Evolutionary conservation across 2,329 filamentous ascomycete genomes (phyloP).

Genomic region (Gremmenia infestans): DNA sequence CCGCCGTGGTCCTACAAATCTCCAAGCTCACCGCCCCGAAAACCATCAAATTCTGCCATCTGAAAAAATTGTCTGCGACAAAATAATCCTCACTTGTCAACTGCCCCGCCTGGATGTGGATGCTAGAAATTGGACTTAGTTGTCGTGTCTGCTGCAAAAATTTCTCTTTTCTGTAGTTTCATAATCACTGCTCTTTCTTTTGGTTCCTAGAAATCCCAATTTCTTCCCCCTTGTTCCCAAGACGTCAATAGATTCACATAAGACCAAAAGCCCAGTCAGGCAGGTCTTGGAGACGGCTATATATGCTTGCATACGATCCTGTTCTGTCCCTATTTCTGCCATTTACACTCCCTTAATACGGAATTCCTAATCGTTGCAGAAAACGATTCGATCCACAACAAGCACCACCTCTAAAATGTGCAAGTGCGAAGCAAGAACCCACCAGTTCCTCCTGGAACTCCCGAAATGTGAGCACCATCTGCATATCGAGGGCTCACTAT

Average conservation of each 20-base stretch:
- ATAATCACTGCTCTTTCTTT: too few relatives aligned
- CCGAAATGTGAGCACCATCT: slow-evolving; percentile 82
- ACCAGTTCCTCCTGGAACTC: slow-evolving; percentile 55
- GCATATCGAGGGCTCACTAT: slow-evolving; percentile 72
- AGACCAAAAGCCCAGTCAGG: too few relatives aligned
- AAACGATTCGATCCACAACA: background rate
- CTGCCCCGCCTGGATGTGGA: background rate
- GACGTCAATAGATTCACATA: too few relatives aligned
- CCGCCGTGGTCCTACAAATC: background rate
- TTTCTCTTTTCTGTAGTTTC: background rate
- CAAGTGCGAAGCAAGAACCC: slow-evolving; percentile 20
- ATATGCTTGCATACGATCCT: too few relatives aligned
- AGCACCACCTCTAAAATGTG: slow-evolving; percentile 19
- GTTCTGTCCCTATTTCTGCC: too few relatives aligned
- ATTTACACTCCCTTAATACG: too few relatives aligned
- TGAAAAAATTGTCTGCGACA: background rate
- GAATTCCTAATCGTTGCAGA: background rate
- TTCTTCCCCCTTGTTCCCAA: too few relatives aligned
- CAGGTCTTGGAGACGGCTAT: too few relatives aligned
- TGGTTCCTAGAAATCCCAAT: too few relatives aligned
- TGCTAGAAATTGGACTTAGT: too few relatives aligned
- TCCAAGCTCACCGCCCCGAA: background rate
- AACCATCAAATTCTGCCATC: background rate
- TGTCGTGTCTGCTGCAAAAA: background rate
- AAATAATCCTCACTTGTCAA: background rate